These are phyloP conservation scores for Hemileccinum rubropunctum DNA, from an alignment of 768 basidiomycete genomes.

Conservation along the genomic window DNA sequence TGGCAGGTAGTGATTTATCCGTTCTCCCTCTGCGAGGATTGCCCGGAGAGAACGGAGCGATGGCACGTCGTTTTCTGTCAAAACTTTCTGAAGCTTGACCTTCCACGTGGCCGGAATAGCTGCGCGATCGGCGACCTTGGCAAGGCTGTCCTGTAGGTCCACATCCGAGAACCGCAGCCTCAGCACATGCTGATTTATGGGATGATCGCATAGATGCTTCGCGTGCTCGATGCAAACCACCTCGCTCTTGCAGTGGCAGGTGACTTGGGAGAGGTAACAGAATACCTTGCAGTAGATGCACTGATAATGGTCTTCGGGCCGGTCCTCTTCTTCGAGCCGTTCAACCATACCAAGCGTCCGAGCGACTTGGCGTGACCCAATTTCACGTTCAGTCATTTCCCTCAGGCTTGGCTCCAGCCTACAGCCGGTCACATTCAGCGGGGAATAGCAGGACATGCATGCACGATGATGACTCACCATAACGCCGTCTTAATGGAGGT, in stretches of 20 bases:
- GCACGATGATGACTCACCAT: conserved; percentile 57
- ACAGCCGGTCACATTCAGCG: conserved; percentile 18
- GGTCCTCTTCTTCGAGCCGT: conserved; percentile 72
- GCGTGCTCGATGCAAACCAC: conserved; percentile 88
- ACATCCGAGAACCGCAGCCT: conserved; percentile 81
- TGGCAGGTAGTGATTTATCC: conserved; percentile 69
- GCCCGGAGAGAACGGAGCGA: conserved; percentile 74
- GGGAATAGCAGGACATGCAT: conserved; percentile 15
- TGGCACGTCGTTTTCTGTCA: conserved; percentile 70
- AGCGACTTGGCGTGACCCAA: conserved; percentile 60
- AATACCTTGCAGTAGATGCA: conserved; percentile 91
- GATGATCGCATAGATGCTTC: conserved; percentile 69
- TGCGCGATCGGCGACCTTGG: conserved; percentile 68
- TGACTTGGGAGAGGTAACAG: conserved; percentile 92
- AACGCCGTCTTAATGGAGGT: conserved; percentile 88
- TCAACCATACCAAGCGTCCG: conserved; percentile 63
- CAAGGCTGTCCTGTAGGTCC: conserved; percentile 65
- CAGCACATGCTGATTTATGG: conserved; percentile 54
- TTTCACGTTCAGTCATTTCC: conserved; percentile 89
- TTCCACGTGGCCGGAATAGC: conserved; percentile 75
- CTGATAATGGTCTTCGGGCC: conserved; percentile 92
- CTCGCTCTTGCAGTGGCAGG: conserved; percentile 72
- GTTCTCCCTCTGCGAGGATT: conserved; percentile 85
- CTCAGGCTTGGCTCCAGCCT: conserved; percentile 84
- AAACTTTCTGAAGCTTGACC: conserved; percentile 59